Conservation (phyloP, 306 rosid genomes). For the Sechiopsis laciniata region DNA sequence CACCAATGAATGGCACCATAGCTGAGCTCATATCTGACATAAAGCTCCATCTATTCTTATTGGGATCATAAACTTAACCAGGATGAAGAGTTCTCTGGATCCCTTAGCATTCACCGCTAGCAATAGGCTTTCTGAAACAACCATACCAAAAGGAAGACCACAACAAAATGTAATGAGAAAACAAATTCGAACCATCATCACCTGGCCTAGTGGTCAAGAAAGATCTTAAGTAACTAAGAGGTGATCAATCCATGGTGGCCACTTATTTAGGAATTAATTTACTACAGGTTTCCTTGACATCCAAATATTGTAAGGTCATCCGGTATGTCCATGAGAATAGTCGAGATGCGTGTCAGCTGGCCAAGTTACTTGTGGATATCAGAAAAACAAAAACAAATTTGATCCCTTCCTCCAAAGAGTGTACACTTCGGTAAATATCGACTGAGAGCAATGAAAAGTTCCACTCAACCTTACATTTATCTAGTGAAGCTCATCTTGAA, state of each 20-base stretch:
- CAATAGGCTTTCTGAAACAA: constrained; percentile 15
- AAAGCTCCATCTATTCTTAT: constrained; percentile 79
- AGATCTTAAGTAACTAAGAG: no score
- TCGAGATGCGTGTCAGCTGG: no score
- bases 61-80: constrained; percentile 90
- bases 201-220: no score
- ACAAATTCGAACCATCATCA: neutral
- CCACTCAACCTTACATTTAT: neutral
- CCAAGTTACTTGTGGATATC: no score
- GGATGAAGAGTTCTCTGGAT: constrained; percentile 92
- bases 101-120: constrained; percentile 99
- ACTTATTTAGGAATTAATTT: no score
- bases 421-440: neutral
- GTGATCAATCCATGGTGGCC: no score
- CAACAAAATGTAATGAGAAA: neutral
- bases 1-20: constrained; percentile 97
- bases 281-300: no score
- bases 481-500: neutral
- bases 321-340: no score
- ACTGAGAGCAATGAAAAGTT: neutral
- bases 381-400: neutral
- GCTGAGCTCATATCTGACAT: constrained; percentile 91
- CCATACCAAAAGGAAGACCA: neutral
- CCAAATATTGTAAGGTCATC: no score
- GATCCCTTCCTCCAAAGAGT: neutral